Conservation (phyloP, 257 asterid genomes). For the Salvia rosmarinus region DNA sequence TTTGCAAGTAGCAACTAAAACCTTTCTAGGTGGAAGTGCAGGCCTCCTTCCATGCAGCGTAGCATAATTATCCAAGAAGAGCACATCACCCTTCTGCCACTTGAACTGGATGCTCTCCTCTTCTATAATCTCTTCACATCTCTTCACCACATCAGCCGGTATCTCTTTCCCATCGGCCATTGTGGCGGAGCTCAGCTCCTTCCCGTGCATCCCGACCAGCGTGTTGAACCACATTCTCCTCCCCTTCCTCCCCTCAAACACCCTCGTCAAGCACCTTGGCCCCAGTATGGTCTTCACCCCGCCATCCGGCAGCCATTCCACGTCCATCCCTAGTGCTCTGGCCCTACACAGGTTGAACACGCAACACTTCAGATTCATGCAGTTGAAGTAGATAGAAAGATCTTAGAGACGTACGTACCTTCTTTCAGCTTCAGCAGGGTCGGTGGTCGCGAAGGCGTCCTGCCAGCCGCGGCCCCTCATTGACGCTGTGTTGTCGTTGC, state of each 20-base stretch:
- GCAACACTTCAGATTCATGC: background rate
- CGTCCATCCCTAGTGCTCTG: conserved; percentile 69
- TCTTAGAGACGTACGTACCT: conserved; percentile 37
- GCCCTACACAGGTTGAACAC: conserved; percentile 61
- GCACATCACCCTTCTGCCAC: conserved; percentile 81
- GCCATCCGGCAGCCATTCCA: conserved; percentile 78
- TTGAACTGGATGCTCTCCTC: conserved; percentile 92
- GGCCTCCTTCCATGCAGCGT: conserved; percentile 83
- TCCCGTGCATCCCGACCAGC: conserved; percentile 81
- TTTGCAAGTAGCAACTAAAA: conserved; percentile 75
- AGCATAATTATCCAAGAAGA: conserved; percentile 72
- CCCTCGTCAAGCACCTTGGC: conserved; percentile 67
- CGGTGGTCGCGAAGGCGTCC: conserved; percentile 74
- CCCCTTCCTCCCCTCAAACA: conserved; percentile 75
- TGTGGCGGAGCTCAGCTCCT: conserved; percentile 76
- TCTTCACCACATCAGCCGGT: conserved; percentile 55
- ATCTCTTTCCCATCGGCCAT: conserved; percentile 82
- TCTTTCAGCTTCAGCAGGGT: conserved; percentile 70
- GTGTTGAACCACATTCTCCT: conserved; percentile 90
- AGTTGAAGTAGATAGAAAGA: background rate
- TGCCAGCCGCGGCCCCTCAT: conserved; percentile 97
- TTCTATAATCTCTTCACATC: conserved; percentile 79
- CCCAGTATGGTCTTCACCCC: conserved; percentile 62
- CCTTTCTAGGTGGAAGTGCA: conserved; percentile 77
- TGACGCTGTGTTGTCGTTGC: conserved; percentile 57